Evolutionary conservation across 1,139 yeast genomes (phyloP).

Genomic region (Saccharomyces hybrid): DNA sequence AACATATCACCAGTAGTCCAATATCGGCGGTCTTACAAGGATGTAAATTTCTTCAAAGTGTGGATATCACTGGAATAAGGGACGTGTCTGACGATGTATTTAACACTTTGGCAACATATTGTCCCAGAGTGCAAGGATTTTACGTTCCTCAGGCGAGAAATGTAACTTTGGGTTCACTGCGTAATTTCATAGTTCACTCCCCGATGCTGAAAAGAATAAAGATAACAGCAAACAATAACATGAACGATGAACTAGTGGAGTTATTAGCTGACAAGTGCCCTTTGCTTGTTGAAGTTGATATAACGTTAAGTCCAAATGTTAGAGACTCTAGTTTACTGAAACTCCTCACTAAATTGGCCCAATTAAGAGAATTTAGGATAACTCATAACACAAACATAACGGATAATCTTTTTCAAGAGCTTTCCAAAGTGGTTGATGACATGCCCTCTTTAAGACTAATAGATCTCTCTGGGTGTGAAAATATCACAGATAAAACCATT

Average conservation of each 20-base stretch:
- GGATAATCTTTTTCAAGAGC: conserved; percentile 38
- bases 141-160: conserved; percentile 80
- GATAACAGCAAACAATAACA: conserved; percentile 60
- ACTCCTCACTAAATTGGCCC: conserved; percentile 60
- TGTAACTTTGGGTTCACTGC: conserved; percentile 61
- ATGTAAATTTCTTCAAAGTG: conserved; percentile 70
- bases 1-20: conserved; percentile 53
- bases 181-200: conserved; percentile 52
- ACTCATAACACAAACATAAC: conserved; percentile 67
- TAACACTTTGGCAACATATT: conserved; percentile 58
- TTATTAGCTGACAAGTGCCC: conserved; percentile 64
- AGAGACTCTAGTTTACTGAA: conserved; percentile 53
- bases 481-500: conserved; percentile 73
- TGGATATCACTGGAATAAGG: conserved; percentile 83
- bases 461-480: conserved; percentile 79
- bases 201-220: conserved; percentile 77
- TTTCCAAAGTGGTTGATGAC: conserved; percentile 20
- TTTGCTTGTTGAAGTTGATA: conserved; percentile 79
- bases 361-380: conserved; percentile 74
- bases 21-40: conserved; percentile 54
- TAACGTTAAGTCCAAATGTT: conserved; percentile 73
- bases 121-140: conserved; percentile 77
- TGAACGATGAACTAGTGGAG: conserved; percentile 60
- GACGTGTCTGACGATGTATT: conserved; percentile 63
- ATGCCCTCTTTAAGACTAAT: conserved; percentile 61